Percentiles rank a stretch among this genome's conserved stretches.
Conservation (phyloP, 2,329 filamentous ascomycete genomes). For the Aspergillus glaucus region DNA sequence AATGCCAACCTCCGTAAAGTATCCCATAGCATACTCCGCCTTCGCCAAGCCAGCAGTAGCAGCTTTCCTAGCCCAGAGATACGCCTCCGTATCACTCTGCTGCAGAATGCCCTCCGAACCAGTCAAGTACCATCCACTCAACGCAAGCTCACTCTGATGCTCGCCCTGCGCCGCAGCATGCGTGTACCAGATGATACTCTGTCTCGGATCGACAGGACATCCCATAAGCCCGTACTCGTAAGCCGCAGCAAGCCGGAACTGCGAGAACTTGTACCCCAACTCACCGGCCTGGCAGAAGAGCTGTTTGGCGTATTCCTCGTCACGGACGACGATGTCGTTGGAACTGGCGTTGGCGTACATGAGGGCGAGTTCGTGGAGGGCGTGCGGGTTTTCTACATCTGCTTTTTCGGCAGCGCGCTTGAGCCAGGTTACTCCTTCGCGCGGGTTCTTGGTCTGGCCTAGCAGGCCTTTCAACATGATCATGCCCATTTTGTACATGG, state of each 20-base stretch:
- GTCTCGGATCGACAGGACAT: constrained; percentile 71
- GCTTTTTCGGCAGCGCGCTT: constrained; percentile 87
- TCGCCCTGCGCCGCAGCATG: constrained; percentile 86
- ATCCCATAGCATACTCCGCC: constrained; percentile 96
- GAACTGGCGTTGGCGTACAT: constrained; percentile 52
- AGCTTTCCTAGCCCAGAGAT: constrained; percentile 93
- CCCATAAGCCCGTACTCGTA: constrained; percentile 86
- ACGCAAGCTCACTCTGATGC: constrained; percentile 80
- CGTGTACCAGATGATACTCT: constrained; percentile 91
- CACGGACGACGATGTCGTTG: constrained; percentile 69
- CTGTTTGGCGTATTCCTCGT: constrained; percentile 73
- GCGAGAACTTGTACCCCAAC: constrained; percentile 89
- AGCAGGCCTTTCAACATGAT: constrained; percentile 88
- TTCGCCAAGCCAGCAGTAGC: constrained; percentile 82
- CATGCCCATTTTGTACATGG: constrained; percentile 98
- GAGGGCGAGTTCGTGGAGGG: constrained; percentile 75
- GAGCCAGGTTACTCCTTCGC: constrained; percentile 85
- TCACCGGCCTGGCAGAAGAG: constrained; percentile 82
- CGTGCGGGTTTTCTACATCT: constrained; percentile 85
- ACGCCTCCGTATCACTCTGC: constrained; percentile 92
- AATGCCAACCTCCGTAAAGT: constrained; percentile 93
- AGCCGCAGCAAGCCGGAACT: constrained; percentile 79
- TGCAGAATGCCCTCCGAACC: constrained; percentile 79
- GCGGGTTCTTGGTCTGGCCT: constrained; percentile 74
- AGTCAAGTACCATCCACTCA: constrained; percentile 92